A percentile compares a stretch with the other conserved stretches of the same genome.
These are phyloP conservation scores for Trichoderma sp. DNA, from an alignment of 2,329 filamentous ascomycete genomes.

Conservation along the genomic window DNA sequence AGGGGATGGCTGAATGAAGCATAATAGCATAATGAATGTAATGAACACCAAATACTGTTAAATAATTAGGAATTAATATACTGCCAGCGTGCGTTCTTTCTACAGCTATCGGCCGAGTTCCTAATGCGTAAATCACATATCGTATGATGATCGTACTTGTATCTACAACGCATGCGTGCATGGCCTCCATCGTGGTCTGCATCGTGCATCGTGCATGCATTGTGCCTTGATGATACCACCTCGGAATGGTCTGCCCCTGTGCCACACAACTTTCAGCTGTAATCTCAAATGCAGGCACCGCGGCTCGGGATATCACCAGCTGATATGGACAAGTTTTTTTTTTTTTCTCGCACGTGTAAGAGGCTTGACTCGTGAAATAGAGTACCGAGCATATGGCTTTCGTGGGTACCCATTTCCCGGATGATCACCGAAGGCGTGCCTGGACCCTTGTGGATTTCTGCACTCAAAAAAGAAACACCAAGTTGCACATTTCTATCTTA, in stretches of 20 bases:
- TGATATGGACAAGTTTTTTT: not conserved
- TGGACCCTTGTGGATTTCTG: not conserved
- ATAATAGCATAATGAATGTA: slow-evolving; percentile 10
- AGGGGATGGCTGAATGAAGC: slow-evolving; percentile 64
- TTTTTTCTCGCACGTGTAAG: not conserved
- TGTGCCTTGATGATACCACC: not conserved
- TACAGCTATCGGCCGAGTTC: not conserved
- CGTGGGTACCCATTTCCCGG: not conserved
- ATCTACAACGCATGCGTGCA: slow-evolving; percentile 1
- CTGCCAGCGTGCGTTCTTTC: not conserved
- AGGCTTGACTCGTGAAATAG: not conserved
- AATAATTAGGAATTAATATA: not conserved
- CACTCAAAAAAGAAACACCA: not conserved
- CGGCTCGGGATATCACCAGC: not conserved
- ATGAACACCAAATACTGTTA: slow-evolving; percentile 17
- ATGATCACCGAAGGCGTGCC: slow-evolving; percentile 4
- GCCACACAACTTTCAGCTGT: not conserved
- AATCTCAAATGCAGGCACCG: not conserved
- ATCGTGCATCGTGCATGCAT: slow-evolving; percentile 12
- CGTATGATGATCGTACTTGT: not conserved
- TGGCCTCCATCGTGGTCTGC: not conserved
- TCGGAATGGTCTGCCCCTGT: not conserved
- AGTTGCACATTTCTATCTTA: not conserved
- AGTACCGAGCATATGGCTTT: not conserved
- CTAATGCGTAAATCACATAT: not conserved